Conservation (phyloP, 805 yeast genomes). For the Lachancea thermotolerans region DNA sequence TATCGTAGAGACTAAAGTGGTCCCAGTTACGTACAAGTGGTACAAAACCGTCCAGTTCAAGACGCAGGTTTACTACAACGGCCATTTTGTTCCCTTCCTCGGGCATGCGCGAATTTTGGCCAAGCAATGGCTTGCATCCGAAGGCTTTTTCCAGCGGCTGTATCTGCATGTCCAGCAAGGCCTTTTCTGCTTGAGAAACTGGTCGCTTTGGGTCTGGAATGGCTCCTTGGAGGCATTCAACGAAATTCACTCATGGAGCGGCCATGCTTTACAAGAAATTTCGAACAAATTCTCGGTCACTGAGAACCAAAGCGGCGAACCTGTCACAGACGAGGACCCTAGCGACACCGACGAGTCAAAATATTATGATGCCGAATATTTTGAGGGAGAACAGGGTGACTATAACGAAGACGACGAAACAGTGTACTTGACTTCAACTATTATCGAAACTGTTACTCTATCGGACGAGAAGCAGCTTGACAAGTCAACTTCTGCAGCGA, state of each 20-base stretch:
- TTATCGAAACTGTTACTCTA: conserved; percentile 15
- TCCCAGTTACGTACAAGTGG: conserved; percentile 2
- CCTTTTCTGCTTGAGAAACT: too few species aligned
- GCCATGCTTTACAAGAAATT: too few species aligned
- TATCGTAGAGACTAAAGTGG: not conserved
- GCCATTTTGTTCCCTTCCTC: conserved; percentile 12
- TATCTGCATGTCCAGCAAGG: too few species aligned
- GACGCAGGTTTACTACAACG: conserved; percentile 12
- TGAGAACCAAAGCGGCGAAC: too few species aligned
- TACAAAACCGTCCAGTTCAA: conserved; percentile 2
- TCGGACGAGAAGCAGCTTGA: conserved; percentile 9
- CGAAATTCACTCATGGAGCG: too few species aligned
- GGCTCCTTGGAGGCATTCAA: too few species aligned
- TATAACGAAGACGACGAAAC: conserved; percentile 6
- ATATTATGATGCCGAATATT: conserved; percentile 9
- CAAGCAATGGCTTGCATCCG: conserved; percentile 2
- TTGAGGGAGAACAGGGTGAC: conserved; percentile 2
- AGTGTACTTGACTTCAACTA: conserved; percentile 14
- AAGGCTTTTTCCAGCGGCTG: not conserved
- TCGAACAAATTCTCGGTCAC: too few species aligned
- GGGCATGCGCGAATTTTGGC: not conserved
- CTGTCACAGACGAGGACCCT: conserved; percentile 3
- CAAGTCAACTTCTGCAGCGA: conserved; percentile 9
- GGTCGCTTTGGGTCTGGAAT: too few species aligned
- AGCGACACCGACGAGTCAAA: conserved; percentile 3